Evolutionary conservation across 768 basidiomycete genomes (phyloP).

Genomic region (Lentinula guzmanii): DNA sequence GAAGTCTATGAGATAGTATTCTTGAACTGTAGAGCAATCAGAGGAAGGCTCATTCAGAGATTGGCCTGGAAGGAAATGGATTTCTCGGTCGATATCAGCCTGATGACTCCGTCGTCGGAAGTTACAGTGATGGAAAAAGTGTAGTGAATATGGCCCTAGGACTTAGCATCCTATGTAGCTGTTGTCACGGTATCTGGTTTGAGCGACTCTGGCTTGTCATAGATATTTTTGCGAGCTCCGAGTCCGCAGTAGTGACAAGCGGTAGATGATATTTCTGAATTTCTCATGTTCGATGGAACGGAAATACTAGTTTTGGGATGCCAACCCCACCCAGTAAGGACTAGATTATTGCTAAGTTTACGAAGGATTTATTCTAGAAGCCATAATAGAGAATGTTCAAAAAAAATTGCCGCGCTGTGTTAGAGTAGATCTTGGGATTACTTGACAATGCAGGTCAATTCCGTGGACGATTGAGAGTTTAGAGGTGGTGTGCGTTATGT

Average conservation of each 20-base stretch:
- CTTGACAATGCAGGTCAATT: no score
- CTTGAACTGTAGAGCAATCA: slow-evolving; percentile 15
- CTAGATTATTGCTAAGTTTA: neutral
- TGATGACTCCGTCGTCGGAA: slow-evolving; percentile 20
- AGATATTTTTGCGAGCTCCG: slow-evolving; percentile 11
- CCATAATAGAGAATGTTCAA: no score
- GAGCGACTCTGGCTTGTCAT: slow-evolving; percentile 10
- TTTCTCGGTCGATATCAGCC: slow-evolving; percentile 41
- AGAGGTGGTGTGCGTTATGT: no score
- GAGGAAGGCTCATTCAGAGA: slow-evolving; percentile 26
- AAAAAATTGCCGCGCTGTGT: no score
- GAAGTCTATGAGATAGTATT: no score
- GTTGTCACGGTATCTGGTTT: slow-evolving; percentile 25
- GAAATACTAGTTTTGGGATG: neutral
- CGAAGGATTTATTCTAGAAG: no score
- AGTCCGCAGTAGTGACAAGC: slow-evolving; percentile 34
- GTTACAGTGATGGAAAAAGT: slow-evolving; percentile 53
- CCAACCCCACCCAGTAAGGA: neutral
- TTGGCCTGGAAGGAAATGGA: slow-evolving; percentile 34
- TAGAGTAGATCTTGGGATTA: no score
- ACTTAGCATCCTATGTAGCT: slow-evolving; percentile 40
- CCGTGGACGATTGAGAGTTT: no score
- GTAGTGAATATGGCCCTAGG: slow-evolving; percentile 32
- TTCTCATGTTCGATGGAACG: neutral
- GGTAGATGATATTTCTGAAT: slow-evolving; percentile 21